Percentiles rank a stretch among this genome's conserved stretches.
Evolutionary conservation across 805 yeast species (phyloP).

Genomic region (Ogataea nitratoaversa): DNA sequence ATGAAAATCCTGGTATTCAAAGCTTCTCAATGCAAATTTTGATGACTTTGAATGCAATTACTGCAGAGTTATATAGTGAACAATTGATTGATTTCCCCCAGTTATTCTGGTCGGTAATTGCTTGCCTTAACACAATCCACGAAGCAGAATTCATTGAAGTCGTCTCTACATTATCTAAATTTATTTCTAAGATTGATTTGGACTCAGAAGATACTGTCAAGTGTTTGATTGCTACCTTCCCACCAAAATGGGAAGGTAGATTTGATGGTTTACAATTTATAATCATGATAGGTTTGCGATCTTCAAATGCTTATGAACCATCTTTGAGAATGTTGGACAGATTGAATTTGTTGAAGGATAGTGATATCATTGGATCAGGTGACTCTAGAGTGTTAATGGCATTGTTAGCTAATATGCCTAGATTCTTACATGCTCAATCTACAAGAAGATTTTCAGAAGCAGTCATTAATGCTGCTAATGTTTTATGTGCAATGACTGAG

Average conservation of each 20-base stretch:
- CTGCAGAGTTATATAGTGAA: constrained; percentile 77
- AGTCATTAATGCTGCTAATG: constrained; percentile 47
- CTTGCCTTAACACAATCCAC: constrained; percentile 83
- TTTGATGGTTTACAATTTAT: constrained; percentile 84
- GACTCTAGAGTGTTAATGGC: constrained; percentile 68
- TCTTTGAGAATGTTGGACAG: constrained; percentile 71
- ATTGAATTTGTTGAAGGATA: constrained; percentile 60
- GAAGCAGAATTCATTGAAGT: constrained; percentile 92
- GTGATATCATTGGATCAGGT: constrained; percentile 73
- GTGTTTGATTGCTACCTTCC: constrained; percentile 80
- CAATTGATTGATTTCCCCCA: constrained; percentile 86
- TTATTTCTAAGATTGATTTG: constrained; percentile 80
- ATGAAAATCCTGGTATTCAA: constrained; percentile 83
- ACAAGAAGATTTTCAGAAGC: constrained; percentile 47
- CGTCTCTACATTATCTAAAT: constrained; percentile 73
- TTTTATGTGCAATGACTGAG: constrained; percentile 60
- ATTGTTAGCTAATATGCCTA: constrained; percentile 73
- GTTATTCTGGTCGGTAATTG: constrained; percentile 92
- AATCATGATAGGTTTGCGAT: constrained; percentile 77
- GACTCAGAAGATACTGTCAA: constrained; percentile 82
- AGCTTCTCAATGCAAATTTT: constrained; percentile 96
- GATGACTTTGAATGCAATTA: constrained; percentile 91
- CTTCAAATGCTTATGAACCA: constrained; percentile 74
- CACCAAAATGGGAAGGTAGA: constrained; percentile 92
- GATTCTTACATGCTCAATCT: constrained; percentile 79